A percentile compares a stretch with the other conserved stretches of the same genome.
phyloP scores from a whole-genome alignment of 805 yeast species.

The Candida koratica region DNA sequence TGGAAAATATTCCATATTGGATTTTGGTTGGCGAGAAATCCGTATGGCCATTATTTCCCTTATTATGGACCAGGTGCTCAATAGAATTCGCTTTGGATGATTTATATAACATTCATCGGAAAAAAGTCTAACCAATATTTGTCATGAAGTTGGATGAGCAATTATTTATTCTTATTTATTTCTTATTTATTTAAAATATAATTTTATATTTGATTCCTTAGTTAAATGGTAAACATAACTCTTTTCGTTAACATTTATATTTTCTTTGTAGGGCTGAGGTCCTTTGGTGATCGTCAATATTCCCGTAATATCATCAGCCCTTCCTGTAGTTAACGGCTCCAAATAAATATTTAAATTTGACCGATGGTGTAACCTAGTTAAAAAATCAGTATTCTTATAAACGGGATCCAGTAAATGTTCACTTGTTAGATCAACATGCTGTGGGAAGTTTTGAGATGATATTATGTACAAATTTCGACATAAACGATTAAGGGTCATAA shows the following conservation, averaged over 20 bases:
- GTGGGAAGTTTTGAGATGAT: constrained; percentile 34
- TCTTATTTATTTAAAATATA: constrained; percentile 38
- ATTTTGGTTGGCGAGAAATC: constrained; percentile 84
- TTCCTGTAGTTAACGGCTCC: constrained; percentile 70
- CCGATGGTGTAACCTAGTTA: constrained; percentile 46
- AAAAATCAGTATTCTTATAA: constrained; percentile 45
- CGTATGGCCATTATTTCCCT: constrained; percentile 86
- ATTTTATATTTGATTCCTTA: constrained; percentile 48
- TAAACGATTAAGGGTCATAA: constrained; percentile 30
- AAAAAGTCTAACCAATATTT: constrained; percentile 13
- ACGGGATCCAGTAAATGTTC: constrained; percentile 23
- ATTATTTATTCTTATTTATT: not conserved
- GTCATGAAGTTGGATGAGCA: not conserved
- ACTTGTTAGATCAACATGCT: constrained; percentile 25
- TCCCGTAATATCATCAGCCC: constrained; percentile 82
- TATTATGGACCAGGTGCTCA: constrained; percentile 82
- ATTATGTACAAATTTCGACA: constrained; percentile 36
- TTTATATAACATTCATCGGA: constrained; percentile 48
- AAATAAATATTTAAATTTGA: constrained; percentile 52
- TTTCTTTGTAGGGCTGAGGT: constrained; percentile 28
- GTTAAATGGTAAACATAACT: constrained; percentile 60
- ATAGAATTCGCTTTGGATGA: constrained; percentile 87
- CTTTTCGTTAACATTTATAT: constrained; percentile 39
- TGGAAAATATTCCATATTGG: constrained; percentile 83
- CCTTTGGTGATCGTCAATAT: constrained; percentile 60